Percentiles rank a stretch among this genome's conserved stretches.
Conservation (phyloP, 371 early-diverging fungal genomes). For the Mortierella sp. region DNA sequence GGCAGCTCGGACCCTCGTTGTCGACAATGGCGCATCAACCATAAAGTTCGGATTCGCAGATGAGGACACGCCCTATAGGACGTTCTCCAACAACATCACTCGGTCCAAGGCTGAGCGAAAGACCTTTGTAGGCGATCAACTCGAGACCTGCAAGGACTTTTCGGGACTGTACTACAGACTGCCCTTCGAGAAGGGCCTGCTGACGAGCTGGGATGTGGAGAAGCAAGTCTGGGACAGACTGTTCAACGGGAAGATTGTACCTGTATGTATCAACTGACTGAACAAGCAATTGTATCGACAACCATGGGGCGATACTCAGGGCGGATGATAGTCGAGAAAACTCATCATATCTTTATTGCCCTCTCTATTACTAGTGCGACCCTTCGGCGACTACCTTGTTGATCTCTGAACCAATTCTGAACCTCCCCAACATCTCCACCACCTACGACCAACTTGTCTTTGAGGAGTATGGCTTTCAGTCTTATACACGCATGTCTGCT, state of each 20-base stretch:
- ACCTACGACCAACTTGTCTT: slow-evolving; percentile 87
- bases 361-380: slow-evolving; percentile 60
- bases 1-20: slow-evolving; percentile 61
- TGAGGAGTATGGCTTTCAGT: slow-evolving; percentile 85
- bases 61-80: slow-evolving; percentile 51
- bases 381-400: slow-evolving; percentile 74
- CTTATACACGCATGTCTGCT: slow-evolving; percentile 73
- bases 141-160: slow-evolving; percentile 75
- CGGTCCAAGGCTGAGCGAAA: slow-evolving; percentile 73
- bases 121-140: slow-evolving; percentile 78
- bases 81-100: slow-evolving; percentile 76
- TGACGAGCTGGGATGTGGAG: slow-evolving; percentile 86
- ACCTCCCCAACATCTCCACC: slow-evolving; percentile 78
- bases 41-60: slow-evolving; percentile 77
- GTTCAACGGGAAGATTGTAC: slow-evolving; percentile 70
- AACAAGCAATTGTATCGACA: not conserved
- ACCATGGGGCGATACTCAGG: no score
- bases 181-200: slow-evolving; percentile 86
- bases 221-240: slow-evolving; percentile 84
- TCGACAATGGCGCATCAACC: slow-evolving; percentile 85
- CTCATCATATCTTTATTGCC: not conserved
- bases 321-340: not conserved
- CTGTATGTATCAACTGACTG: slow-evolving; percentile 52
- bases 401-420: slow-evolving; percentile 88
- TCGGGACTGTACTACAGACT: slow-evolving; percentile 83